Base-by-base conservation (phyloP, 2,329 filamentous ascomycete species). In the Emmonsia crescens region DNA sequence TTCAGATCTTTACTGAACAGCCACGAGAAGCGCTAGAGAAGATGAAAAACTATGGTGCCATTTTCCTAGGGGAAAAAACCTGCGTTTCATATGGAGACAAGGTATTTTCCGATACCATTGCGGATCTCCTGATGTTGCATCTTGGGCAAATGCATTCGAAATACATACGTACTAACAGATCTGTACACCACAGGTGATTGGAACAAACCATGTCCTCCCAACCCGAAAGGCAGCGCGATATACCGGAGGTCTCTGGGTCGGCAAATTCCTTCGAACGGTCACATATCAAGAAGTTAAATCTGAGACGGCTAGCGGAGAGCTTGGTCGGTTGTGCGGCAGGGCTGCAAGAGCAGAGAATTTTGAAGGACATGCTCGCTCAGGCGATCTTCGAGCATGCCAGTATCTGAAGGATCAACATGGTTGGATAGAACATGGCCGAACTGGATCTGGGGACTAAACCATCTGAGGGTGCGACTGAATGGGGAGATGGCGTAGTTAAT, bases 31-130 rank as follows among this genome's bases (percentile, higher is more conserved):
- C 80, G 0, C 65, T 83, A 10, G 70, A 73, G 3, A 82, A 80
- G 67, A 82, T 83, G 80, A 73, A 64, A 1, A 76, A 81, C 58
- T 82, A 81, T 57, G 80, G 80, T 0, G 72, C 80, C 0, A 60
- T 83, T 6, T 82, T 82, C 68, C 66, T 82, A 24, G 80, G 80
- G 0, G 76, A 80, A 61, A 79, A 75, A 65, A 82, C 80, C 0
- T 82, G 80, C 64, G 80, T 83, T 0, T 78, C 76, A 0, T 82
- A 81, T 60, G 80, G 80, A 16, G 80, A 83, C 64, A 82, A 82
- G 75, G 77, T 77, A 64, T 56, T 68, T 52, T 19, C 19, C n/a
- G 60, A 4, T 4, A 33, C 31, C 33, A 5, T 51, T 44, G 10
- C 14, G 12, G 49, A 1, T 27, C 40, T 40, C 60, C 63, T 12